Percentiles rank a stretch among this genome's conserved stretches.
phyloP scores from a whole-genome alignment of 2,329 filamentous ascomycete species.

The Hypoxylon sp. region DNA sequence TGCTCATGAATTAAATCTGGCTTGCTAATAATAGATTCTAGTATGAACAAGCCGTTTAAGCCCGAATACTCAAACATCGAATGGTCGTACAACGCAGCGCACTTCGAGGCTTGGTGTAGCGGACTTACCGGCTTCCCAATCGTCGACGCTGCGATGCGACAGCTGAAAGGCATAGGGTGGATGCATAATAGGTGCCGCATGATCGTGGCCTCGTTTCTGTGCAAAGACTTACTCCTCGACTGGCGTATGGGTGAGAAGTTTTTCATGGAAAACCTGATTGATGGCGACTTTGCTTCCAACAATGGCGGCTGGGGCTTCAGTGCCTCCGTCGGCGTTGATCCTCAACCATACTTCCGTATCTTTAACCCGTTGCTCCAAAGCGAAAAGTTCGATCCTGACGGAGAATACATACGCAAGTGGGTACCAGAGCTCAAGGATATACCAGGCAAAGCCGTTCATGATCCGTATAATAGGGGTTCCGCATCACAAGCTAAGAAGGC shows the following conservation, averaged over 20 bases:
- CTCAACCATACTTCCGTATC: constrained; percentile 90
- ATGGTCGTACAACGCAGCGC: constrained; percentile 81
- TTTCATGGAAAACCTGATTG: constrained; percentile 86
- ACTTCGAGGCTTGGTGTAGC: constrained; percentile 81
- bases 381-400: constrained; percentile 85
- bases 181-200: constrained; percentile 92
- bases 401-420: constrained; percentile 87
- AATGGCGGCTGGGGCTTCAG: constrained; percentile 73
- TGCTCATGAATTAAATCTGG: neutral
- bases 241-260: constrained; percentile 86
- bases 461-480: constrained; percentile 80
- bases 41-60: constrained; percentile 77
- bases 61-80: constrained; percentile 85
- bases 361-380: constrained; percentile 90
- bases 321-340: constrained; percentile 74
- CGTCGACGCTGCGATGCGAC: constrained; percentile 89
- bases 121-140: constrained; percentile 86
- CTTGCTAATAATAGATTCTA: constrained; percentile 48
- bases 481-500: constrained; percentile 71
- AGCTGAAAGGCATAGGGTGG: constrained; percentile 76
- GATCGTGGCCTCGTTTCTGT: constrained; percentile 84
- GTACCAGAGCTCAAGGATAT: constrained; percentile 79
- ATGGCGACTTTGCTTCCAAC: constrained; percentile 85
- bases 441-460: constrained; percentile 80
- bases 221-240: constrained; percentile 85